Percentiles rank a stretch among this genome's conserved stretches.
phyloP scores from a whole-genome alignment of 1,284 basidiomycete genomes.

The Pseudozyma sp. region DNA sequence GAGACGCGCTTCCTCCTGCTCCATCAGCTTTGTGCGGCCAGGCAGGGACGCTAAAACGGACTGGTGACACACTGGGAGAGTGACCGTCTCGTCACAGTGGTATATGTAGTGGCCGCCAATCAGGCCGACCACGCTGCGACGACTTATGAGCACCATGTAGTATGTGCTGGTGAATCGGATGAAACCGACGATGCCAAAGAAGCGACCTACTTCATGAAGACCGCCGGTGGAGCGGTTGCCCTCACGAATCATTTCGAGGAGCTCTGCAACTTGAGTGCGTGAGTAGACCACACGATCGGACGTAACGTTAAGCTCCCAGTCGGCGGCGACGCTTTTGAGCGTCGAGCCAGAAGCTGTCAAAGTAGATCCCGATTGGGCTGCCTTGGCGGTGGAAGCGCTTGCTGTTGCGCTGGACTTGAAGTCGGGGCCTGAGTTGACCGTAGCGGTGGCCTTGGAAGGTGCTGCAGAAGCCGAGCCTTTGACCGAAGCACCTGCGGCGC shows the following conservation, averaged over 20 bases:
- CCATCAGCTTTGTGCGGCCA: slow-evolving; percentile 58
- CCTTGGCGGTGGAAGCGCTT: slow-evolving; percentile 4
- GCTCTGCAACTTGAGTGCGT: slow-evolving; percentile 85
- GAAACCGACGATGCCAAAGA: slow-evolving; percentile 75
- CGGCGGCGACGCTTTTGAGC: slow-evolving; percentile 3
- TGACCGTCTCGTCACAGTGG: slow-evolving; percentile 92
- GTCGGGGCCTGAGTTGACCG: slow-evolving; percentile 3
- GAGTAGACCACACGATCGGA: slow-evolving; percentile 75
- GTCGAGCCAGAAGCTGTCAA: not conserved
- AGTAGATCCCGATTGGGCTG: not conserved
- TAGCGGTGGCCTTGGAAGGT: slow-evolving; percentile 1
- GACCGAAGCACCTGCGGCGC: slow-evolving; percentile 1
- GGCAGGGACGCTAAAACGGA: slow-evolving; percentile 50
- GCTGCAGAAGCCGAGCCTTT: slow-evolving; percentile 1
- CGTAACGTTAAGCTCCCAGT: slow-evolving; percentile 64
- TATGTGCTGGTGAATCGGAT: slow-evolving; percentile 68
- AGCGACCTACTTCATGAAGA: slow-evolving; percentile 76
- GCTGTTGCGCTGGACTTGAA: slow-evolving; percentile 7
- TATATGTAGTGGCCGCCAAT: slow-evolving; percentile 97
- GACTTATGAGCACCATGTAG: slow-evolving; percentile 77
- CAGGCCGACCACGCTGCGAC: slow-evolving; percentile 89
- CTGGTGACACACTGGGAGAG: slow-evolving; percentile 74
- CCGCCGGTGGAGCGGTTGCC: slow-evolving; percentile 90
- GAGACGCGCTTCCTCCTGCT: slow-evolving; percentile 71
- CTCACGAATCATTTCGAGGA: slow-evolving; percentile 93